Base-by-base conservation (phyloP, 805 yeast species). In the Kodamaea sagamina region DNA sequence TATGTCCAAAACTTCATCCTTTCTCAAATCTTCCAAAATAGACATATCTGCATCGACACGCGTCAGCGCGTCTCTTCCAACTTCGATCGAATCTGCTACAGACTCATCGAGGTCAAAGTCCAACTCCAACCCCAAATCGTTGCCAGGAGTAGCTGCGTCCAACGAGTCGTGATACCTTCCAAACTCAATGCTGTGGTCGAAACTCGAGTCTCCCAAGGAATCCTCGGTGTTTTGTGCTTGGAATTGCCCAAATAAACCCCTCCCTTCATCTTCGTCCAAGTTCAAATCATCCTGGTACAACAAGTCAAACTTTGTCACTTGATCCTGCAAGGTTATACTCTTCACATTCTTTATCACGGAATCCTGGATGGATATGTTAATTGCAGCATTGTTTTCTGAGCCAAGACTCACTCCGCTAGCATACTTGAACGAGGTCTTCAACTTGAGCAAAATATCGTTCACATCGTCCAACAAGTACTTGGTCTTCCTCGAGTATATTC, bases 401-500 rank as follows among this genome's bases (percentile, higher is more conserved):
- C 62, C 61, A 17, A 53, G 47, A 21, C 36, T 49, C 37, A 55
- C 59, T 4, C 72, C 71, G 52, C 66, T 67, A 27, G 71, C 71
- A 27, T 58, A 55, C 49, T 65, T 65, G 62, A 87, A 85, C 2
- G 87, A 77, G 26, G 84, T 76, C 56, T 85, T 86, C 56, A 89
- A 70, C 53, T 81, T 84, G 50, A 80, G 64, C 46, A 89, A 62
- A 3, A 89, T 84, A 52, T 86, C 95, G 38, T 81, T 76, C 31
- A 88, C 92, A 58, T 90, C 97, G 43, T 88, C 95, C 39, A 86
- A 68, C 17, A 90, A 67, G 51, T 86, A 86, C 52, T 84, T 84
- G 19, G 96, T 88, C 62, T 90, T 87, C 47, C 92, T 72, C 9
- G 93, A 82, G 62, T 89, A 90, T 16, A 90, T 90, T 44, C 88